Percentiles rank a stretch among this genome's conserved stretches.
These are phyloP conservation scores for Trypanosoma cruzi DNA, from an alignment of 208 protist genomes.

Conservation along the genomic window DNA sequence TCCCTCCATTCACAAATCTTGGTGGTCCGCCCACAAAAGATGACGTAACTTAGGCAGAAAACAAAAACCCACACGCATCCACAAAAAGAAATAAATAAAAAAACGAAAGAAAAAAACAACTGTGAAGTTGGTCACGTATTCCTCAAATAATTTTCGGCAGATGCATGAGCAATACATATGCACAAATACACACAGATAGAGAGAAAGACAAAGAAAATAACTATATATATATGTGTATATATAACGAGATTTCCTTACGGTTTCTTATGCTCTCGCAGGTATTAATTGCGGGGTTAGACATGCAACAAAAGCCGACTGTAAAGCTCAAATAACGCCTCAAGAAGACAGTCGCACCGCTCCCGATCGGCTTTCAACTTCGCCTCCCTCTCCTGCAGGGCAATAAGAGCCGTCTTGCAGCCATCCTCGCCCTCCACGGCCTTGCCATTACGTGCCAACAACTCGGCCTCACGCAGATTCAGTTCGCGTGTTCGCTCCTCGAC, in stretches of 20 bases:
- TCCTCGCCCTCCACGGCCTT: background rate
- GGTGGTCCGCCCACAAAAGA: background rate
- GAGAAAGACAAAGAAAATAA: conserved; percentile 5
- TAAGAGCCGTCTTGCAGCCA: background rate
- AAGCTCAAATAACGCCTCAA: conserved; percentile 3
- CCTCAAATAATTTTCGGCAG: too few species aligned
- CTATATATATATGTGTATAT: background rate
- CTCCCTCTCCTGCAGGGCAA: conserved; percentile 1
- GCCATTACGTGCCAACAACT: background rate
- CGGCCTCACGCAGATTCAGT: conserved; percentile 13
- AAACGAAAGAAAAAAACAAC: background rate
- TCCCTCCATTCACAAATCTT: background rate
- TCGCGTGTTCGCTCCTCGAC: conserved; percentile 17
- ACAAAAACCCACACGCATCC: too few species aligned
- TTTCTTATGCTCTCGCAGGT: too few species aligned
- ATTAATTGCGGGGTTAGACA: background rate
- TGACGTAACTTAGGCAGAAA: background rate
- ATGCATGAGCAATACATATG: too few species aligned
- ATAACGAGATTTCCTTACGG: too few species aligned
- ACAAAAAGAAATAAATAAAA: conserved; percentile 16
- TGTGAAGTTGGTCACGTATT: too few species aligned
- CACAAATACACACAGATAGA: conserved; percentile 6
- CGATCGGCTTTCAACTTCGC: background rate
- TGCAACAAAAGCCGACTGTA: conserved; percentile 1
- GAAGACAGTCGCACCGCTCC: conserved; percentile 2